Evolutionary conservation across 257 asterid genomes (phyloP).

Genomic region (Scutellaria galericulata): DNA sequence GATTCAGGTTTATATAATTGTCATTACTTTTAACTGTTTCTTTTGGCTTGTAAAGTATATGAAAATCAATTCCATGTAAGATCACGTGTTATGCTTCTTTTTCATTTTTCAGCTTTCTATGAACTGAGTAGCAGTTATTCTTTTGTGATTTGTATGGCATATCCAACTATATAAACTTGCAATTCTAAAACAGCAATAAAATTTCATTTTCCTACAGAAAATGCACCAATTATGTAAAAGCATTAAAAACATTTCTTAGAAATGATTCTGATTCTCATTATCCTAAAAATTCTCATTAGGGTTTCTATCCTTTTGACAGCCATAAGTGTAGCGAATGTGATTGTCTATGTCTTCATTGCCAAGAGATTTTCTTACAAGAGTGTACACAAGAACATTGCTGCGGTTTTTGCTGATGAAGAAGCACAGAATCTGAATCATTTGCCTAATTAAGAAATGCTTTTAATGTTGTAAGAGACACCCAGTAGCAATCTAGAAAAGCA

Average conservation of each 20-base stretch:
- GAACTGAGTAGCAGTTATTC: background rate
- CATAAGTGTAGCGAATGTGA: background rate
- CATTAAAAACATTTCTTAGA: no score
- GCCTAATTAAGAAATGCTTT: background rate
- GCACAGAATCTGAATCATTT: background rate
- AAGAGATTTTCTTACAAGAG: constrained; percentile 10
- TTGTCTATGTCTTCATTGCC: constrained; percentile 22
- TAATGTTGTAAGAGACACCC: background rate
- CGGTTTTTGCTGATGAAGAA: constrained; percentile 2
- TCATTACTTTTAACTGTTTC: background rate
- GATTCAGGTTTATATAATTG: constrained; percentile 3
- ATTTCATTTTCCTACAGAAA: no score
- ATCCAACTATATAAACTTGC: no score
- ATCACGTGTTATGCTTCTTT: background rate
- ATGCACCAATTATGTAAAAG: no score
- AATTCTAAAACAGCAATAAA: no score
- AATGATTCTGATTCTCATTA: no score
- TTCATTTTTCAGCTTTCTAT: background rate
- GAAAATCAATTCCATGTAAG: background rate
- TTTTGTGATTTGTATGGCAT: no score
- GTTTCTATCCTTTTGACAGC: background rate
- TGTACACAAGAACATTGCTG: background rate
- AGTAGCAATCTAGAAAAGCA: no score
- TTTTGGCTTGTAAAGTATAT: background rate
- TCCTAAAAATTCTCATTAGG: no score